Evolutionary conservation across 306 rosid species (phyloP).

Genomic region (Hippophae gyantsensis): DNA sequence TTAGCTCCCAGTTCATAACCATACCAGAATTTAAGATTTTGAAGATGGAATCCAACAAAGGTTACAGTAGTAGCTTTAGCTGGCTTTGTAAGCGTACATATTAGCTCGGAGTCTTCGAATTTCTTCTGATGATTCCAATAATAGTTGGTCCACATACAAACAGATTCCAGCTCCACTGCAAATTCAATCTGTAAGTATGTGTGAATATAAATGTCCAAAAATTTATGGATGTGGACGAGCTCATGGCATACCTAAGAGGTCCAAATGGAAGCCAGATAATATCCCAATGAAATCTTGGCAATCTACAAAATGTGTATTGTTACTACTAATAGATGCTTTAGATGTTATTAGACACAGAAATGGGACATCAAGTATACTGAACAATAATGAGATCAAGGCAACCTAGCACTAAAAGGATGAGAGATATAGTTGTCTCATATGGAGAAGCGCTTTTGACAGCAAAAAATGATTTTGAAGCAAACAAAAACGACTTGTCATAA

Average conservation of each 20-base stretch:
- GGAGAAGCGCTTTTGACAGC: too few species aligned
- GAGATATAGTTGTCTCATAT: too few species aligned
- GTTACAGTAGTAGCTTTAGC: background rate
- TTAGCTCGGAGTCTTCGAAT: conserved; percentile 66
- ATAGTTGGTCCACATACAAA: conserved; percentile 73
- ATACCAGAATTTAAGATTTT: background rate
- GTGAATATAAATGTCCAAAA: background rate
- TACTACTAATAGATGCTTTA: conserved; percentile 9
- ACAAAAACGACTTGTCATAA: too few species aligned
- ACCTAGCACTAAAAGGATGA: too few species aligned
- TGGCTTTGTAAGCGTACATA: conserved; percentile 74
- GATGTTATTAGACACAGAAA: conserved; percentile 1
- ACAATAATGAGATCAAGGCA: too few species aligned
- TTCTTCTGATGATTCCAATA: conserved; percentile 65
- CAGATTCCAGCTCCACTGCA: conserved; percentile 70
- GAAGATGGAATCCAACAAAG: background rate
- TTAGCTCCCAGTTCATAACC: too few species aligned
- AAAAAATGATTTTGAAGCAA: too few species aligned
- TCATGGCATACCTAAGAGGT: conserved; percentile 50
- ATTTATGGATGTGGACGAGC: conserved; percentile 4
- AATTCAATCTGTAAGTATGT: conserved; percentile 10
- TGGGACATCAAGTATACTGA: background rate
- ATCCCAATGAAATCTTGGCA: conserved; percentile 85
- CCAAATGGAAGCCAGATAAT: conserved; percentile 85
- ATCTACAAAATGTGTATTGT: conserved; percentile 24